Evolutionary conservation across 768 basidiomycete genomes (phyloP).

Genomic region (Calvatia gigantea): DNA sequence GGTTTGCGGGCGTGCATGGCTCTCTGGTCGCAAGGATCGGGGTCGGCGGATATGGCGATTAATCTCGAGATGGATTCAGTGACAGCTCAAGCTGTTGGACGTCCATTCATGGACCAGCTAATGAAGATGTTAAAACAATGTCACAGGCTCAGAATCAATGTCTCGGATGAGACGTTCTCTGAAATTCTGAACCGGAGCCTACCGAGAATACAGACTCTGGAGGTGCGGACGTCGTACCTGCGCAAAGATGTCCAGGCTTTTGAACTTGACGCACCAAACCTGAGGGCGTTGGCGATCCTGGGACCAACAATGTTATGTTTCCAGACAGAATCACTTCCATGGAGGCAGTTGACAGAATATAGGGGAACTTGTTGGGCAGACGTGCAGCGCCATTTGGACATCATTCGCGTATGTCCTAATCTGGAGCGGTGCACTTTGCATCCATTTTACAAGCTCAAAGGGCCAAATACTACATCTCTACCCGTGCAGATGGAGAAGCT

Average conservation of each 20-base stretch:
- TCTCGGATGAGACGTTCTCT: constrained; percentile 4
- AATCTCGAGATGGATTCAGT: constrained; percentile 8
- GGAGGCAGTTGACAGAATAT: constrained; percentile 19
- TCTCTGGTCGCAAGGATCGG: constrained; percentile 1
- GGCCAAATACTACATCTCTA: background rate
- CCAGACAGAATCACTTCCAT: constrained; percentile 8
- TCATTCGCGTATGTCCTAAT: constrained; percentile 21
- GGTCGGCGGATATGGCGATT: background rate
- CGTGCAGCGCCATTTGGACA: constrained; percentile 21
- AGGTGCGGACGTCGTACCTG: constrained; percentile 6
- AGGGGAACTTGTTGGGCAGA: constrained; percentile 22
- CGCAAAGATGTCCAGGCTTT: background rate
- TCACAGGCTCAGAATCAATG: constrained; percentile 3
- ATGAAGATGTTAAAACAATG: background rate
- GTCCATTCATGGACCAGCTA: background rate
- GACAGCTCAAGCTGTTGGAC: background rate
- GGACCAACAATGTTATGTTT: constrained; percentile 8
- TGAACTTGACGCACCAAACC: background rate
- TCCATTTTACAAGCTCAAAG: constrained; percentile 16
- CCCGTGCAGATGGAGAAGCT: constrained; percentile 16
- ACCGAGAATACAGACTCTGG: background rate
- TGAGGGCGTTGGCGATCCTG: constrained; percentile 1
- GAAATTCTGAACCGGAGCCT: background rate
- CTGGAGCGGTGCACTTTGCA: constrained; percentile 21
- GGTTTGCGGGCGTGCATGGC: background rate